phyloP scores from a whole-genome alignment of 441 rosid species.

The Corymbia citriodora region DNA sequence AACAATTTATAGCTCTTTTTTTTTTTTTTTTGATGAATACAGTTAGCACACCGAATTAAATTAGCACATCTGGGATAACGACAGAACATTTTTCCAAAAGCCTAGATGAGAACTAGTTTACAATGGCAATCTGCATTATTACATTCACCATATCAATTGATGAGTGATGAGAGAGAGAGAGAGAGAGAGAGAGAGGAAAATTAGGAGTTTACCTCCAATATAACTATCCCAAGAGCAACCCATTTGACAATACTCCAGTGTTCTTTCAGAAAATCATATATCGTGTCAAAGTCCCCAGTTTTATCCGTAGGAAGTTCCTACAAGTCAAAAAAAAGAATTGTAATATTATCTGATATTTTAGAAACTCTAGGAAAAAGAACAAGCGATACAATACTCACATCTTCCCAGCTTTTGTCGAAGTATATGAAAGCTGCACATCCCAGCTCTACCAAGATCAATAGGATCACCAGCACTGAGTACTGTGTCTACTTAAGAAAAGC shows the following conservation, averaged over 20 bases:
- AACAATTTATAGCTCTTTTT: neutral
- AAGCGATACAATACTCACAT: constrained; percentile 36
- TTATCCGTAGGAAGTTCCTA: constrained; percentile 88
- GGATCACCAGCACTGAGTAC: constrained; percentile 73
- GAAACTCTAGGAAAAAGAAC: neutral
- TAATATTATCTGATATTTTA: neutral
- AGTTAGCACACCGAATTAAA: neutral
- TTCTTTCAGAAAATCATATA: constrained; percentile 71
- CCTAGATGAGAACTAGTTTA: neutral
- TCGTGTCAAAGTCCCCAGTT: constrained; percentile 75
- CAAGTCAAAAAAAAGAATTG: neutral
- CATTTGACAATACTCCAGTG: constrained; percentile 84
- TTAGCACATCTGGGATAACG: neutral
- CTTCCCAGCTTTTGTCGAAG: constrained; percentile 64
- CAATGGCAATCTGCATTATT: neutral
- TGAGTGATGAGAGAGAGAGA: neutral
- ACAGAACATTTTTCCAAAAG: neutral
- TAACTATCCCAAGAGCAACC: constrained; percentile 87
- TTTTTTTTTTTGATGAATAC: neutral
- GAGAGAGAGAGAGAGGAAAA: neutral
- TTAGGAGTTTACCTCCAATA: constrained; percentile 66
- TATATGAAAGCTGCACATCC: constrained; percentile 86
- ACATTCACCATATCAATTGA: neutral
- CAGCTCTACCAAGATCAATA: constrained; percentile 85
- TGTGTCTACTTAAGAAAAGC: constrained; percentile 63